phyloP scores from a whole-genome alignment of 2,329 filamentous ascomycete genomes.

The Penicillium sp. region DNA sequence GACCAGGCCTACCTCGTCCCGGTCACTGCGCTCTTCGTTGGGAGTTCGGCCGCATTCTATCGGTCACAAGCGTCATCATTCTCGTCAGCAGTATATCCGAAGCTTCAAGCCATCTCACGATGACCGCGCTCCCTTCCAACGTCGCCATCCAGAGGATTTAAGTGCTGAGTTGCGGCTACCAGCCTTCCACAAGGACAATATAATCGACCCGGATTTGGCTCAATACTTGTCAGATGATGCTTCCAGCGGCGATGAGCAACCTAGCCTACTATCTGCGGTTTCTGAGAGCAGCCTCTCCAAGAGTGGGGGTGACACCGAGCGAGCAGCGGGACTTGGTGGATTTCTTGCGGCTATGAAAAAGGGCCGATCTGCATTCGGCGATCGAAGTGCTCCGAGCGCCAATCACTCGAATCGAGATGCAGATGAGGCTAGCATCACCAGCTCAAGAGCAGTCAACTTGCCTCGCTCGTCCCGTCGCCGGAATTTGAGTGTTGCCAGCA shows the following conservation, averaged over 20 bases:
- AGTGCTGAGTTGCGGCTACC: conserved; percentile 69
- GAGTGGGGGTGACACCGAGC: conserved; percentile 71
- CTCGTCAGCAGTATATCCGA: conserved; percentile 79
- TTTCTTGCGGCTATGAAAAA: conserved; percentile 74
- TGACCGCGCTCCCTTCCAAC: conserved; percentile 84
- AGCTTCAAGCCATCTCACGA: conserved; percentile 72
- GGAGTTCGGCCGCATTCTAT: conserved; percentile 73
- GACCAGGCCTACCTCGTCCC: conserved; percentile 87
- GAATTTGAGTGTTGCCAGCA: conserved; percentile 82
- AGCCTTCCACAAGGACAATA: conserved; percentile 97
- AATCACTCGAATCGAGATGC: conserved; percentile 69
- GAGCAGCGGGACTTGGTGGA: conserved; percentile 68
- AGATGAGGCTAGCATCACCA: conserved; percentile 65
- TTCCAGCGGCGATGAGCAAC: conserved; percentile 89
- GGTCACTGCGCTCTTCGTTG: conserved; percentile 77
- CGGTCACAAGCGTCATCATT: conserved; percentile 82
- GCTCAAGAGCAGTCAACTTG: conserved; percentile 60
- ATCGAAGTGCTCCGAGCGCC: conserved; percentile 73
- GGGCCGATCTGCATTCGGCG: conserved; percentile 69
- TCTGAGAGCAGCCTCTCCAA: conserved; percentile 64
- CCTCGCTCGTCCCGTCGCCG: conserved; percentile 69
- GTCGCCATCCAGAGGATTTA: conserved; percentile 69
- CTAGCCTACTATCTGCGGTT: conserved; percentile 79
- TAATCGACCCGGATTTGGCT: conserved; percentile 94
- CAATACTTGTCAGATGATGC: conserved; percentile 94